Percentiles rank a stretch among this genome's conserved stretches.
phyloP scores from a whole-genome alignment of 78 protist genomes.

The Dictyostelium discoideum region DNA sequence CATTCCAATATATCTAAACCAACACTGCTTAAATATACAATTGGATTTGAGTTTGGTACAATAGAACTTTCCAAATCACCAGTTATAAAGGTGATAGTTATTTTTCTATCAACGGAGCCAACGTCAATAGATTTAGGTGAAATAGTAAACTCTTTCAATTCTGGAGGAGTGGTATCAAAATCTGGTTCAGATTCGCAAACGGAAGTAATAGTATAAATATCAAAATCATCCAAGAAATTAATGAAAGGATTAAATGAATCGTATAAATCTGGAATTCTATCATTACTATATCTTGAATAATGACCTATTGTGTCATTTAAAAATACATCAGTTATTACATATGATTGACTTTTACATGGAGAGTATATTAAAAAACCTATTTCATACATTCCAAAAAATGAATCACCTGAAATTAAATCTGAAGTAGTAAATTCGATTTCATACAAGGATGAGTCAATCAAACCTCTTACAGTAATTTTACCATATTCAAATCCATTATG shows the following conservation, averaged over 20 bases:
- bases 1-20: neutral
- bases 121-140: neutral
- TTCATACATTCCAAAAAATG: neutral
- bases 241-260: neutral
- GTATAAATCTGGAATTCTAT: neutral
- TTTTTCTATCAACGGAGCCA: neutral
- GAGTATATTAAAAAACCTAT: neutral
- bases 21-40: neutral
- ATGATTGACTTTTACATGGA: neutral
- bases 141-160: neutral
- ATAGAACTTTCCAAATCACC: neutral
- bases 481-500: neutral
- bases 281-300: neutral
- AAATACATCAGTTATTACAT: neutral
- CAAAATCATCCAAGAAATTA: neutral
- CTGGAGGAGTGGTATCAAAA: neutral
- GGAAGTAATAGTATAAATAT: neutral
- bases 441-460: neutral
- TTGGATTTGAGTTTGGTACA: neutral
- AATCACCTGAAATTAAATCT: neutral
- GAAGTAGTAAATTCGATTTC: neutral
- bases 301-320: neutral
- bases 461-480: neutral
- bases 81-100: neutral
- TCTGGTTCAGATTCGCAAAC: neutral